A percentile compares a stretch with the other conserved stretches of the same genome.
These are phyloP conservation scores for Rosa lucieae DNA, from an alignment of 306 rosid genomes.

Conservation along the genomic window DNA sequence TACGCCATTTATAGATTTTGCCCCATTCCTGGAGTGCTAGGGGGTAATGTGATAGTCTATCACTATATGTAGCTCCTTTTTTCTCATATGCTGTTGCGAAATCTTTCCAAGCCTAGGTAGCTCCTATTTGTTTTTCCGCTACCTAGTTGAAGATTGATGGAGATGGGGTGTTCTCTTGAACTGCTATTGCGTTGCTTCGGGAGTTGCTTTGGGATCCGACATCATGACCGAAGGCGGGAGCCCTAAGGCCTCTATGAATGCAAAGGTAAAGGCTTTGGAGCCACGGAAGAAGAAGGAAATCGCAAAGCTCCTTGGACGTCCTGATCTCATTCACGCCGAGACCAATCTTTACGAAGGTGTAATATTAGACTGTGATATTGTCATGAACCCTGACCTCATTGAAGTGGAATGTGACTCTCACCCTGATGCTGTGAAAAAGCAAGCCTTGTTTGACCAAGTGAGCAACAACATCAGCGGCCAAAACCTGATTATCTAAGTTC, in stretches of 20 bases:
- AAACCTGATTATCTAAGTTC: background rate
- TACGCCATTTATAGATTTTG: background rate
- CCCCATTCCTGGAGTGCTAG: background rate
- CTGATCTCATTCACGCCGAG: background rate
- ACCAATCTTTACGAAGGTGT: background rate
- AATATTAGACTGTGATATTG: background rate
- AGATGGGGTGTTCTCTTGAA: background rate
- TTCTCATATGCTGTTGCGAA: background rate
- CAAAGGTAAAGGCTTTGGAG: background rate
- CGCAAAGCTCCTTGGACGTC: background rate
- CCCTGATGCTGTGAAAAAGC: background rate
- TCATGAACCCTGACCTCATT: background rate
- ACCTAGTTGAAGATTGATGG: background rate
- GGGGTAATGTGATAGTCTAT: background rate
- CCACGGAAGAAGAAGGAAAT: background rate
- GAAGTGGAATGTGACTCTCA: constrained; percentile 2
- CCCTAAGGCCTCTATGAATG: background rate
- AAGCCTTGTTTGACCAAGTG: background rate
- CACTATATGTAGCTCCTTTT: background rate
- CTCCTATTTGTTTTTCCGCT: background rate
- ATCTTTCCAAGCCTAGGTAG: too few relatives aligned
- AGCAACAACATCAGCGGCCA: background rate
- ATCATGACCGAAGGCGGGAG: background rate
- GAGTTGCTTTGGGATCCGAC: background rate
- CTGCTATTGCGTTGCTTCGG: background rate